Percentiles rank a stretch among this genome's conserved stretches.
phyloP scores from a whole-genome alignment of 805 yeast genomes.

The Huiozyma naganishii region DNA sequence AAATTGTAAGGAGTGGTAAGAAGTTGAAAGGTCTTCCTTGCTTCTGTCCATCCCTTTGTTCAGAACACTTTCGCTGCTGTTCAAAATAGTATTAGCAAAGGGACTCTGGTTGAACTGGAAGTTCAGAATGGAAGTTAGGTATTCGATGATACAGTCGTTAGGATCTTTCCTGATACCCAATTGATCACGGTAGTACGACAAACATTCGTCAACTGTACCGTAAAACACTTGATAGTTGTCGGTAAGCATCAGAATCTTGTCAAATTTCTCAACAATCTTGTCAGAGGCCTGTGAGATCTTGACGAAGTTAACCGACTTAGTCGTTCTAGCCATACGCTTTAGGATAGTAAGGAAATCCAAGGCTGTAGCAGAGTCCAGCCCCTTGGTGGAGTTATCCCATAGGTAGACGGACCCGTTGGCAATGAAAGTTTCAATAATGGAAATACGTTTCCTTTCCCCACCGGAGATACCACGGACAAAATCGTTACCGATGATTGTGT shows the following conservation, averaged over 20 bases:
- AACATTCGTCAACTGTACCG: slow-evolving; percentile 34
- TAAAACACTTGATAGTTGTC: slow-evolving; percentile 38
- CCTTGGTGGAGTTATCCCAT: slow-evolving; percentile 45
- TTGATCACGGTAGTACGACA: slow-evolving; percentile 33
- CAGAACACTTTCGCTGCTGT: background rate
- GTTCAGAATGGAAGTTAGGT: slow-evolving; percentile 47
- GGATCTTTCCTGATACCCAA: slow-evolving; percentile 46
- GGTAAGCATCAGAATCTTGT: slow-evolving; percentile 36
- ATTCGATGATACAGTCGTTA: slow-evolving; percentile 53
- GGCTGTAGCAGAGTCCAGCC: slow-evolving; percentile 41
- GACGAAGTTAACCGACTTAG: slow-evolving; percentile 33
- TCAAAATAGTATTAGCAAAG: background rate
- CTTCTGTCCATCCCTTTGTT: background rate
- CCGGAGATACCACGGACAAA: slow-evolving; percentile 55
- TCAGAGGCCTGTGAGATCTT: slow-evolving; percentile 41
- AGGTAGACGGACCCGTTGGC: slow-evolving; percentile 37
- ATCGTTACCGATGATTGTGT: slow-evolving; percentile 54
- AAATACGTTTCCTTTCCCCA: slow-evolving; percentile 56
- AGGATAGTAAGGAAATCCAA: slow-evolving; percentile 36
- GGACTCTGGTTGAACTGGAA: slow-evolving; percentile 5
- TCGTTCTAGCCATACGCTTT: slow-evolving; percentile 31
- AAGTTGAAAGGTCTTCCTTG: background rate
- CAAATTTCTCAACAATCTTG: slow-evolving; percentile 38
- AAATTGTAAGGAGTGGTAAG: background rate
- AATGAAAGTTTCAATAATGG: slow-evolving; percentile 46